Evolutionary conservation across 352 stramenopile genomes (phyloP), one percentile per base, ranked within the genome.

Genomic region (Phytophthora palmivora): DNA sequence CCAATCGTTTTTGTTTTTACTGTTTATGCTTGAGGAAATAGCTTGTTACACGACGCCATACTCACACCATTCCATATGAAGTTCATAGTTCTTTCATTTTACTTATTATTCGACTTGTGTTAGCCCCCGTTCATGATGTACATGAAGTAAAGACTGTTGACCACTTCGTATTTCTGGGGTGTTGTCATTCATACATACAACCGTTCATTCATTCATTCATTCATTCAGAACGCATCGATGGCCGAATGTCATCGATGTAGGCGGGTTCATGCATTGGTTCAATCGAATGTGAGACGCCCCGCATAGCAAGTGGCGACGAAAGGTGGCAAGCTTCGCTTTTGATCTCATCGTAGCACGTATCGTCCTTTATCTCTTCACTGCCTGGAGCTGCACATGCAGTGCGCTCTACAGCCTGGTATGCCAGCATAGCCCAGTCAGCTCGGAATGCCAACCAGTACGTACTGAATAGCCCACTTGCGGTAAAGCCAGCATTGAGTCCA

Each of bases 401-500:
- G 32, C 82, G 78, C 60, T 85, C 67, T 52, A 87, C 63, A 6
- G 83, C 83, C 21, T 88, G 74, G 26, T 76, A 67, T 1, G 87
- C 81, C 64, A 97, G 72, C 36, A 78, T 60, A 1, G 67, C 41
- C 89, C 89, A 97, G 58, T 96, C 79, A 21, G 82, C 88, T 51
- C 68, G 62, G 28, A 52, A 67, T 22, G 79, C 55, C 18, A 96
- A 62, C 79, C 89, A 91, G 50, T 87, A 88, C 21, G 88, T 59
- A 32, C 81, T 82, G 47, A 89, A 94, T 44, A 76, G 58, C 12
- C 84, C 82, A 62, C 84, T 89, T 41, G 63, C 69, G 6, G 80
- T 72, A 50, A 96, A 88, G 12, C 82, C 87, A 1, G 60, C 57
- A 28, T 76, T 87, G 6, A 97, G 76, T 0, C 87, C 88, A 14